phyloP scores from a whole-genome alignment of 352 stramenopile species.

The Pythium oligandrum region DNA sequence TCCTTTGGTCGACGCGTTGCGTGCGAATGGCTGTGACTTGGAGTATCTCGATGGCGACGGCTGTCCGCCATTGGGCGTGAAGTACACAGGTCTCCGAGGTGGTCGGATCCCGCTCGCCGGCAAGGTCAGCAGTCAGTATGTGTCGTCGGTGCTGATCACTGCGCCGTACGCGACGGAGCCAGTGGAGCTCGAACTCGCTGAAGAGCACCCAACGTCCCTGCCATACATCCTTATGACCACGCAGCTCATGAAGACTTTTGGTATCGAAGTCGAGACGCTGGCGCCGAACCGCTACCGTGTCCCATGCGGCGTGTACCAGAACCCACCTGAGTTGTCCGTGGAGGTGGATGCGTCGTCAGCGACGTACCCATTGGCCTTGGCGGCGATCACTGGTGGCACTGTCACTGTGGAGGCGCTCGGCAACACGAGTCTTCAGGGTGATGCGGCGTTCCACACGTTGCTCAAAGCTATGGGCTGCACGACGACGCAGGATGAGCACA shows the following conservation, averaged over 20 bases:
- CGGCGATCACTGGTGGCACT: slow-evolving; percentile 93
- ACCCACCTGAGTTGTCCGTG: slow-evolving; percentile 67
- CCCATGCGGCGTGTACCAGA: slow-evolving; percentile 68
- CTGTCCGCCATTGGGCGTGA: slow-evolving; percentile 75
- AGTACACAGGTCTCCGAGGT: slow-evolving; percentile 64
- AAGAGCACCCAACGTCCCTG: slow-evolving; percentile 95
- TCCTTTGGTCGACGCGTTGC: slow-evolving; percentile 92
- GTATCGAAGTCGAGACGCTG: slow-evolving; percentile 90
- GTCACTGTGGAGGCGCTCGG: slow-evolving; percentile 95
- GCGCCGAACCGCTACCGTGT: slow-evolving; percentile 71
- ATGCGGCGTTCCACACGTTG: slow-evolving; percentile 93
- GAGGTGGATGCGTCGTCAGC: slow-evolving; percentile 96
- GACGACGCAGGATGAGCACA: slow-evolving; percentile 50
- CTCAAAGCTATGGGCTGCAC: slow-evolving; percentile 75
- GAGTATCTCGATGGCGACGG: slow-evolving; percentile 56
- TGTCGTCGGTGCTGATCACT: slow-evolving; percentile 95
- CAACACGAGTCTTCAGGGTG: slow-evolving; percentile 91
- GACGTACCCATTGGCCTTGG: slow-evolving; percentile 96
- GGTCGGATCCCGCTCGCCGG: slow-evolving; percentile 85
- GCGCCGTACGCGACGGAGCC: slow-evolving; percentile 81
- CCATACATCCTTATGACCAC: slow-evolving; percentile 95
- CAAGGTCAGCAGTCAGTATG: slow-evolving; percentile 95
- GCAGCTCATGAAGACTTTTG: slow-evolving; percentile 97
- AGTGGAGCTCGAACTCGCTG: slow-evolving; percentile 88
- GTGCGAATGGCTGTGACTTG: slow-evolving; percentile 82